phyloP scores from a whole-genome alignment of 768 basidiomycete species.

The Psilocybe azurescens region DNA sequence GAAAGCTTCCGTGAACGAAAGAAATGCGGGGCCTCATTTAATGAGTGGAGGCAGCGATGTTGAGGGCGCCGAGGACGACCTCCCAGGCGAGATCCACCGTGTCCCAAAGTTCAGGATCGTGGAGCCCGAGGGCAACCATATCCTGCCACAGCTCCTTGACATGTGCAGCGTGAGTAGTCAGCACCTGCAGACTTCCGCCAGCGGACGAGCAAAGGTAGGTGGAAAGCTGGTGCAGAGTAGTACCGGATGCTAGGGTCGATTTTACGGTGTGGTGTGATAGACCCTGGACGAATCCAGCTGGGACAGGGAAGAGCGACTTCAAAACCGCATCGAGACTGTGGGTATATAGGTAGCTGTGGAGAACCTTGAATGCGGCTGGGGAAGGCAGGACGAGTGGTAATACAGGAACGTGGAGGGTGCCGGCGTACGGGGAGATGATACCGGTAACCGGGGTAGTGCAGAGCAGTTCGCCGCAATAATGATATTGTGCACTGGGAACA shows the following conservation, averaged over 20 bases:
- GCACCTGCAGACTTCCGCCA: slow-evolving; percentile 44
- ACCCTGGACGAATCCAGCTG: slow-evolving; percentile 47
- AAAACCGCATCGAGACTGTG: slow-evolving; percentile 66
- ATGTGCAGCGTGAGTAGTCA: slow-evolving; percentile 63
- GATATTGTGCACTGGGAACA: slow-evolving; percentile 68
- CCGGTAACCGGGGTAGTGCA: slow-evolving; percentile 55
- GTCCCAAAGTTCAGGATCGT: slow-evolving; percentile 78
- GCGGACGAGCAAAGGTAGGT: slow-evolving; percentile 55
- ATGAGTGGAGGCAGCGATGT: slow-evolving; percentile 46
- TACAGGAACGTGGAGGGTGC: slow-evolving; percentile 60
- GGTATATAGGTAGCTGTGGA: slow-evolving; percentile 73
- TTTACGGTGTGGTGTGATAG: slow-evolving; percentile 49
- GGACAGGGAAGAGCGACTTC: slow-evolving; percentile 64
- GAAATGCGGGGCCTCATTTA: slow-evolving; percentile 17
- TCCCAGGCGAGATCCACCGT: slow-evolving; percentile 83
- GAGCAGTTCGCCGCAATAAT: slow-evolving; percentile 68
- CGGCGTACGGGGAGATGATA: slow-evolving; percentile 35
- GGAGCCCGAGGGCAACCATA: slow-evolving; percentile 73
- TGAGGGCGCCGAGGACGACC: slow-evolving; percentile 63
- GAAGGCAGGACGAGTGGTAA: slow-evolving; percentile 75
- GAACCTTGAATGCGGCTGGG: slow-evolving; percentile 66
- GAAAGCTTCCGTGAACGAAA: not conserved
- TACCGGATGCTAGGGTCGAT: slow-evolving; percentile 50
- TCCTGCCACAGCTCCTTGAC: slow-evolving; percentile 86
- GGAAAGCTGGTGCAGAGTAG: slow-evolving; percentile 60